Evolutionary conservation across 129 eudicot genomes (phyloP).

Genomic region (Gnaphalium uliginosum): DNA sequence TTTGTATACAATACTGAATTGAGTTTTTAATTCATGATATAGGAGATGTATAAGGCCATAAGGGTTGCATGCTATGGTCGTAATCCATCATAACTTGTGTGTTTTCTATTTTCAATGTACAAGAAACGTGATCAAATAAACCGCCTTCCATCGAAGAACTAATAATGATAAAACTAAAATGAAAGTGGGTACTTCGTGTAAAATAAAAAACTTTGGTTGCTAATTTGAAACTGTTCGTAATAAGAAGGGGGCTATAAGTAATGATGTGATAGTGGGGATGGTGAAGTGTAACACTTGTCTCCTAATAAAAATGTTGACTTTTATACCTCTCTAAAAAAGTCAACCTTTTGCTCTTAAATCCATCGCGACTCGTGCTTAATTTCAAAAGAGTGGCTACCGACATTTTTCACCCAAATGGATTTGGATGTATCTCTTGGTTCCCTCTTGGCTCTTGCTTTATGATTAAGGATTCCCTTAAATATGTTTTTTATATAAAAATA

Average conservation of each 20-base stretch:
- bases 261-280: neutral
- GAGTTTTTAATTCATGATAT: no score
- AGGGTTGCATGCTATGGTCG: no score
- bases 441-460: conserved; percentile 20
- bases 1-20: no score
- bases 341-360: conserved; percentile 27
- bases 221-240: conserved; percentile 2
- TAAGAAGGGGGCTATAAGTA: conserved; percentile 2
- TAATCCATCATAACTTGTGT: no score
- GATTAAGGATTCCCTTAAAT: conserved; percentile 14
- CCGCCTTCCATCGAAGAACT: no score
- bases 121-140: no score
- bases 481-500: neutral
- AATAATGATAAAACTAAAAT: neutral
- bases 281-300: conserved; percentile 13
- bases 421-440: conserved; percentile 15
- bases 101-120: no score
- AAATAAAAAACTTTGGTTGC: neutral
- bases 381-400: conserved; percentile 32
- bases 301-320: conserved; percentile 27
- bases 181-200: neutral
- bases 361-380: conserved; percentile 27
- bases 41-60: no score
- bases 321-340: conserved; percentile 10
- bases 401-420: conserved; percentile 15